phyloP scores from a whole-genome alignment of 495 filamentous ascomycete species.

The Venustampulla echinocandica region DNA sequence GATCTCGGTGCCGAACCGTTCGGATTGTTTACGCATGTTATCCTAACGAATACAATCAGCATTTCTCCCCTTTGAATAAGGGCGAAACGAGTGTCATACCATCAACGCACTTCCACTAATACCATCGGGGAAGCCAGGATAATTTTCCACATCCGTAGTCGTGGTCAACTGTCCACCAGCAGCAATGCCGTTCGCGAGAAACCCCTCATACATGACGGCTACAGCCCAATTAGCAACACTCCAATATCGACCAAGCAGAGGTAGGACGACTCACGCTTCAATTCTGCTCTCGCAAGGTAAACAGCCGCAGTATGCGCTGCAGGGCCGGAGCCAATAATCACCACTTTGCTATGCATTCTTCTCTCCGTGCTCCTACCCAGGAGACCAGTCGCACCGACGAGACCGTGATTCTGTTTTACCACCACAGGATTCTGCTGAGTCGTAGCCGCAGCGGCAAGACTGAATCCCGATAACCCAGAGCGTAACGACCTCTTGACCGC shows the following conservation, averaged over 20 bases:
- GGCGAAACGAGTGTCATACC: conserved; percentile 34
- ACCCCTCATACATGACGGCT: conserved; percentile 89
- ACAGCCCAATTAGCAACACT: conserved; percentile 4
- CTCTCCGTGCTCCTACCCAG: conserved; percentile 26
- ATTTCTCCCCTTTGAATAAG: conserved; percentile 2
- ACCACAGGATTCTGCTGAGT: conserved; percentile 49
- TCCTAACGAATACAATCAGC: conserved; percentile 40
- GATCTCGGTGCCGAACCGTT: conserved; percentile 85
- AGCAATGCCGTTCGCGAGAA: conserved; percentile 93
- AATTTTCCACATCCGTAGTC: conserved; percentile 97
- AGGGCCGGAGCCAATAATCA: conserved; percentile 88
- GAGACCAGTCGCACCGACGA: conserved; percentile 20
- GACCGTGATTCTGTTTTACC: conserved; percentile 27
- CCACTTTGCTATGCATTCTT: conserved; percentile 72
- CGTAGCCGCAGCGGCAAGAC: conserved; percentile 54
- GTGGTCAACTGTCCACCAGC: conserved; percentile 95
- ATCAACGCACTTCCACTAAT: conserved; percentile 82
- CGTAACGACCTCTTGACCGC: conserved; percentile 48
- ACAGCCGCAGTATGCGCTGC: conserved; percentile 95
- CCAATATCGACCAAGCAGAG: conserved; percentile 24
- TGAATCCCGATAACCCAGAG: conserved; percentile 50
- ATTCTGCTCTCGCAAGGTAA: conserved; percentile 88
- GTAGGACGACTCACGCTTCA: conserved; percentile 44
- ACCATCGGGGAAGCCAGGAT: conserved; percentile 82
- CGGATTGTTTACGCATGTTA: conserved; percentile 83